Base-by-base conservation (phyloP, 2,329 filamentous ascomycete genomes). In the Thelonectria olida region DNA sequence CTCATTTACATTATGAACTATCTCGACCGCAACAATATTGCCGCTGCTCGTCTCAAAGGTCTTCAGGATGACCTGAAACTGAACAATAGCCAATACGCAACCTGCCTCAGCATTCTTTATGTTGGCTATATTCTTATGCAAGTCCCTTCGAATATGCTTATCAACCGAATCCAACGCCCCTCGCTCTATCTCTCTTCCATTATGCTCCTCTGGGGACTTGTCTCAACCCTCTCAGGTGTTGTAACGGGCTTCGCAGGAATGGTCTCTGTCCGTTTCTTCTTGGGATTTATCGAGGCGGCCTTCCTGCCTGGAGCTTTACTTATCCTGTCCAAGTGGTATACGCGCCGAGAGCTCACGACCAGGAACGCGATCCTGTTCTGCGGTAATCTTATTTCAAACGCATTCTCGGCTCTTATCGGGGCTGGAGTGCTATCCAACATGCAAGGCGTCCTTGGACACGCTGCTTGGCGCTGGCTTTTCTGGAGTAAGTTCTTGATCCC, bases 241-340 rank as follows among this genome's bases (percentile, higher is more conserved):
- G 75, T 79, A 2, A 79, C 77, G 17, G 79, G 78, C 62, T 85
- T 84, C 53, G 79, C 75, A 0, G 79, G 81, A 2, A 76, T 85
- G 23, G 71, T 85, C 3, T 75, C 79, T 1, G 74, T 83, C 13
- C 75, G 80, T 17, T 79, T 81, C 69, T 76, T 81, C 44, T 23
- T 71, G 12, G 68, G 79, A 4, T 67, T 82, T 7, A 75, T 76
- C 12, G 78, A 81, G 61, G 77, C 78, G 0, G 76, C 77, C 0
- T 74, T 76, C 49, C 76, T 73, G 31, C 72, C 71, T 1, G 72
- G 75, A 31, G 72, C 65, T 7, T 64, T 75, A 3, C 72, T 70
- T 58, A 77, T 84, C 36, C 74, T 86, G 3, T 81, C 80, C 4
- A 79, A 81, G 50, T 86, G 82, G 74, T 87, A 86, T 72, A 85